These are phyloP conservation scores for Saccharomyces hybrid DNA, from an alignment of 1,139 yeast species.

Conservation along the genomic window DNA sequence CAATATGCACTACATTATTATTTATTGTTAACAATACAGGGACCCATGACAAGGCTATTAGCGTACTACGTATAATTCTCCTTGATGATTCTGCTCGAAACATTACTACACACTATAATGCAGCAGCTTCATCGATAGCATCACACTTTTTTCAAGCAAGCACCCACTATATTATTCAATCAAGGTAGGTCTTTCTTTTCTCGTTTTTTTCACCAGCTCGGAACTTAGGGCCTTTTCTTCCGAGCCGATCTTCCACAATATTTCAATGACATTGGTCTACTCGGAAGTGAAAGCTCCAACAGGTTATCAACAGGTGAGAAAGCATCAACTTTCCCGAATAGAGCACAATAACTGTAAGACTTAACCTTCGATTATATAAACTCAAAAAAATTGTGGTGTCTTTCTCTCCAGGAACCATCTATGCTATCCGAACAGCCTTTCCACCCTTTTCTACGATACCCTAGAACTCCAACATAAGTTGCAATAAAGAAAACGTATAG, in stretches of 20 bases:
- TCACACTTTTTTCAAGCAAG: background rate
- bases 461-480: background rate
- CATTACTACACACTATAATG: background rate
- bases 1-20: conserved; percentile 67
- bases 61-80: background rate
- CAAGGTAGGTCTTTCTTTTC: background rate
- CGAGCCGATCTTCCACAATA: background rate
- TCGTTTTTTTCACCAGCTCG: background rate
- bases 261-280: background rate
- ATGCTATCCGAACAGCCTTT: background rate
- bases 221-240: background rate
- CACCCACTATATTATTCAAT: background rate
- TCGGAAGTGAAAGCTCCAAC: background rate
- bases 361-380: background rate
- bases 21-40: conserved; percentile 68
- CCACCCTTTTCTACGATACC: background rate
- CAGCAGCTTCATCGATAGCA: background rate
- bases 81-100: background rate
- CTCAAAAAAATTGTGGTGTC: background rate
- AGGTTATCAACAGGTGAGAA: background rate
- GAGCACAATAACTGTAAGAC: background rate
- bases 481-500: background rate
- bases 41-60: conserved; percentile 45
- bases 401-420: background rate
- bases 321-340: background rate